Base-by-base conservation (phyloP, 2,329 filamentous ascomycete species). In the Hymenoscyphus linearis region DNA sequence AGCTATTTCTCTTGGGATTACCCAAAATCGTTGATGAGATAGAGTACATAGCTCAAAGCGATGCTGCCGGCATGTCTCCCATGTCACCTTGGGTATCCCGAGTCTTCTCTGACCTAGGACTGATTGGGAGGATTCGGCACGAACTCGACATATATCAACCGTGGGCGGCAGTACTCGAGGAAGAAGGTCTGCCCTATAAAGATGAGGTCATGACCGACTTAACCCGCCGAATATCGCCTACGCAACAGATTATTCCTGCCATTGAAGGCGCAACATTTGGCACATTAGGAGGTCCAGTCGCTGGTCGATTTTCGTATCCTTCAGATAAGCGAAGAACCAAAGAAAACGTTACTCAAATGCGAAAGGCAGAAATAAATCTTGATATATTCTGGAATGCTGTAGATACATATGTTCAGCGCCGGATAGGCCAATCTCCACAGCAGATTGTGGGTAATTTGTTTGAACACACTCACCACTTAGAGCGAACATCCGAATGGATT, bases 401-500 rank as follows among this genome's bases (percentile, higher is more conserved):
- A 31, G 76, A 80, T 26, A 27, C 18, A 35, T n/a, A 44, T 31
- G 60, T 55, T 35, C 16, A 25, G 25, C 12, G 12, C n/a, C 55
- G 59, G 60, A 59, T 27, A 60, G 52, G 63, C 64, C 57, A 61
- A 37, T 62, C 62, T 16, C 55, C 68, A 14, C 36, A 66, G 27
- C n/a, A 64, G 22, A 13, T 27, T 6, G 34, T 68, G 9, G 5
- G 57, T 31, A 34, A 62, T 31, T 36, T 58, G n/a, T 65, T 79
- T 3, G 71, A 71, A 0, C 68, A 75, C 36, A 53, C 64, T 0
- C 76, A 77, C 3, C 66, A 64, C 1, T 66, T 84, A 6, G 76
- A 77, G 31, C 75, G 82, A 18, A 85, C 80, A 0, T 72, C 76
- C 0, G 73, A 77, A 12, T 84, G 81, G 79, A 65, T 75, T 31